Conservation (phyloP, 768 basidiomycete genomes). For the Pleurotus salmoneostramineus region DNA sequence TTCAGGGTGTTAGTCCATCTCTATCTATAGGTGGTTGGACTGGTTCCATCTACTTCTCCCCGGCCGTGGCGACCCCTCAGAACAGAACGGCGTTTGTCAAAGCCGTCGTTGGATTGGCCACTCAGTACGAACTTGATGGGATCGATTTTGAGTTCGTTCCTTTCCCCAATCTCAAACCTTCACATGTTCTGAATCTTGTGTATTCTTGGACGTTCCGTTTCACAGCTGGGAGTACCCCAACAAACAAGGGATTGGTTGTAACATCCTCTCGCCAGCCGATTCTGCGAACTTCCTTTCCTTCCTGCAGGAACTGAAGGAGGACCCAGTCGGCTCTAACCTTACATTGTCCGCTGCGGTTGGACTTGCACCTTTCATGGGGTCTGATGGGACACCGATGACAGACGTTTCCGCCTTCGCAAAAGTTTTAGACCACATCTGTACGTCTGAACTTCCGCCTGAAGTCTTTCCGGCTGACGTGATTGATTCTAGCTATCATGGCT, state of each 20-base stretch:
- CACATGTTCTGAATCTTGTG: no score
- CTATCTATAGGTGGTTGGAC: slow-evolving; percentile 72
- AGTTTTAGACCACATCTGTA: slow-evolving; percentile 46
- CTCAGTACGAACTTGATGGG: slow-evolving; percentile 54
- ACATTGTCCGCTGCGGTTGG: slow-evolving; percentile 51
- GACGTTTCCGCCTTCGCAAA: slow-evolving; percentile 73
- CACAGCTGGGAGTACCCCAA: slow-evolving; percentile 87
- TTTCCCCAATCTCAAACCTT: not conserved
- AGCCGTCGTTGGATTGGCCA: slow-evolving; percentile 47
- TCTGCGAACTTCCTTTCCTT: slow-evolving; percentile 77
- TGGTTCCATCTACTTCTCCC: slow-evolving; percentile 60
- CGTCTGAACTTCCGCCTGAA: not conserved
- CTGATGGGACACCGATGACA: slow-evolving; percentile 50
- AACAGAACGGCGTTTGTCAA: slow-evolving; percentile 65
- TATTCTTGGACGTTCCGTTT: not conserved
- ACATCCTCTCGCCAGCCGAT: slow-evolving; percentile 58
- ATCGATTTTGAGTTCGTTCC: slow-evolving; percentile 47
- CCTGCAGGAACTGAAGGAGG: slow-evolving; percentile 64
- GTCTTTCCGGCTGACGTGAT: not conserved
- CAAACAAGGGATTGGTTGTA: slow-evolving; percentile 67
- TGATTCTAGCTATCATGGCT: slow-evolving; percentile 48
- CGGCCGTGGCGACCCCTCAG: slow-evolving; percentile 50
- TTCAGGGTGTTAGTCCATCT: slow-evolving; percentile 52
- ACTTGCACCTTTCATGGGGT: slow-evolving; percentile 34
- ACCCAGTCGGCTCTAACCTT: slow-evolving; percentile 48